phyloP scores from a whole-genome alignment of 805 yeast genomes.

The Pichia nakasei region DNA sequence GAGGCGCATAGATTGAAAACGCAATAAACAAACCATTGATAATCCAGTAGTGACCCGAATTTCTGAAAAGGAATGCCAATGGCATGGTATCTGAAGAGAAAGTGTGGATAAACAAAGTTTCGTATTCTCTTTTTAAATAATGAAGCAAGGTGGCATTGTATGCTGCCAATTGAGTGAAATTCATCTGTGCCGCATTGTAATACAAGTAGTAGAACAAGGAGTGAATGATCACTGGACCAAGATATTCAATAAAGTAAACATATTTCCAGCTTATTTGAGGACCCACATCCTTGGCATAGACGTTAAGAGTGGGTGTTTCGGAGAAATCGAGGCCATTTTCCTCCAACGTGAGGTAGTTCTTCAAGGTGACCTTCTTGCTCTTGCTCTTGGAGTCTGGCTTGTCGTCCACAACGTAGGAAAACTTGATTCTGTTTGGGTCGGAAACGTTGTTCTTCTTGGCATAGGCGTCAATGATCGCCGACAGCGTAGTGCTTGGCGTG shows the following conservation, averaged over 20 bases:
- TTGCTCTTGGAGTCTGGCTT: slow-evolving; percentile 17
- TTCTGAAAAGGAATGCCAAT: slow-evolving; percentile 72
- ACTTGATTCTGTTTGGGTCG: slow-evolving; percentile 45
- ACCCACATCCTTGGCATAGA: slow-evolving; percentile 81
- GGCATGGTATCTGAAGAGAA: slow-evolving; percentile 95
- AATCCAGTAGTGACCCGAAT: slow-evolving; percentile 89
- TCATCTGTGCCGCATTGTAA: slow-evolving; percentile 33
- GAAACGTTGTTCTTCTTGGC: slow-evolving; percentile 28
- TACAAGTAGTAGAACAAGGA: slow-evolving; percentile 47
- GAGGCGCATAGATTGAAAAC: slow-evolving; percentile 24
- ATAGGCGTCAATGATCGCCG: slow-evolving; percentile 33
- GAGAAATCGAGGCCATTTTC: slow-evolving; percentile 34
- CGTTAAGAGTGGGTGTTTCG: slow-evolving; percentile 28
- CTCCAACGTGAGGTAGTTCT: slow-evolving; percentile 34
- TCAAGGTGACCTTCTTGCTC: slow-evolving; percentile 37
- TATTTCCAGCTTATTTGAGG: slow-evolving; percentile 89
- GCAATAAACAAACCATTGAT: slow-evolving; percentile 56
- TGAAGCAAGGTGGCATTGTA: slow-evolving; percentile 58
- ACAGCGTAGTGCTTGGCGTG: slow-evolving; percentile 26
- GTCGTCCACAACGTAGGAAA: slow-evolving; percentile 31
- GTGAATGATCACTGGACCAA: slow-evolving; percentile 84
- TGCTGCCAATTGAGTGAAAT: slow-evolving; percentile 45
- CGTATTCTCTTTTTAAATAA: slow-evolving; percentile 81
- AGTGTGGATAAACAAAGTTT: slow-evolving; percentile 74
- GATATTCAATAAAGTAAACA: slow-evolving; percentile 80